Evolutionary conservation across 164 flowering plant genomes (phyloP).

Genomic region (Buxus sempervirens): DNA sequence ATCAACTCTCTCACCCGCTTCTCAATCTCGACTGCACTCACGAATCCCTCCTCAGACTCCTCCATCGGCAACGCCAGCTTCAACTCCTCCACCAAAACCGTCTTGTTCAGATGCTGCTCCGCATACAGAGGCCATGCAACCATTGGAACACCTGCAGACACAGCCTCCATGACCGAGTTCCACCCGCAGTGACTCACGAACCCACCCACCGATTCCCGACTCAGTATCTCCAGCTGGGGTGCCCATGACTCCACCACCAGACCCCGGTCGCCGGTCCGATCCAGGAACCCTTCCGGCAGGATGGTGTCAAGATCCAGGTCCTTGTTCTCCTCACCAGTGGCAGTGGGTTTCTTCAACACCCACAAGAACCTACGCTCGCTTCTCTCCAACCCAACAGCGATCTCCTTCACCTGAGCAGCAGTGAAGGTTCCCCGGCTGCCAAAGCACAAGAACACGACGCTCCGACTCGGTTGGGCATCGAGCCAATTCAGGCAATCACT

Average conservation of each 20-base stretch:
- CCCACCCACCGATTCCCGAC: slow-evolving; percentile 19
- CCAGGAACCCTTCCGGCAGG: slow-evolving; percentile 26
- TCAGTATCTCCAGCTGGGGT: slow-evolving; percentile 25
- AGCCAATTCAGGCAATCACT: too few species aligned
- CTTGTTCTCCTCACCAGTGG: neutral
- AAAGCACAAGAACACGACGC: too few species aligned
- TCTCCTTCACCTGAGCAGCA: slow-evolving; percentile 16
- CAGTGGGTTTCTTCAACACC: slow-evolving; percentile 14
- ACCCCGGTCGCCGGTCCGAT: slow-evolving; percentile 14
- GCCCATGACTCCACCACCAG: slow-evolving; percentile 27
- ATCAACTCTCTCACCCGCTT: slow-evolving; percentile 19
- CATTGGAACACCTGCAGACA: slow-evolving; percentile 26
- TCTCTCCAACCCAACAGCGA: slow-evolving; percentile 26
- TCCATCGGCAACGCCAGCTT: slow-evolving; percentile 17
- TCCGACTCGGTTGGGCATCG: too few species aligned
- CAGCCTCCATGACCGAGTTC: slow-evolving; percentile 25
- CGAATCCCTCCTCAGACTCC: slow-evolving; percentile 16
- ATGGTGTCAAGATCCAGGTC: slow-evolving; percentile 6
- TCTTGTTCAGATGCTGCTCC: slow-evolving; percentile 27
- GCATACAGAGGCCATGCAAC: slow-evolving; percentile 30
- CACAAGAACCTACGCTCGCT: slow-evolving; percentile 26
- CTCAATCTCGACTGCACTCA: slow-evolving; percentile 21
- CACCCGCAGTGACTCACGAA: slow-evolving; percentile 32
- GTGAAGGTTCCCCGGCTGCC: too few species aligned
- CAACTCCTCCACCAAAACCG: slow-evolving; percentile 15